Evolutionary conservation across 2,329 filamentous ascomycete species (phyloP), one percentile per base, ranked within the genome.

Genomic region (Pyrenophora seminiperda): DNA sequence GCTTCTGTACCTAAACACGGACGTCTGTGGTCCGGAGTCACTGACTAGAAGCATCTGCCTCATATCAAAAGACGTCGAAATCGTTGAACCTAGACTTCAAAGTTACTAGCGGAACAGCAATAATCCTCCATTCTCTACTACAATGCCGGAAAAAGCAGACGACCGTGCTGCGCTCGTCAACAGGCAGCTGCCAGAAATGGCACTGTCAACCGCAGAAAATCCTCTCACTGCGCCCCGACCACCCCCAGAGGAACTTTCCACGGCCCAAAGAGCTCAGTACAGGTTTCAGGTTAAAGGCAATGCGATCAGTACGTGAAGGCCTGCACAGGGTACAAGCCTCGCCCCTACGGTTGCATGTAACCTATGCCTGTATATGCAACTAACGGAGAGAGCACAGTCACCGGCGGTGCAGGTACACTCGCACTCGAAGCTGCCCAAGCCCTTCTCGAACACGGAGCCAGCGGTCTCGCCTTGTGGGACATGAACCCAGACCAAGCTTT

Each of bases 381-480:
- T 33, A 41, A 49, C 53, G 54, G 18, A 43, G 14, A 14, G 1
- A 5, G 9, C 15, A 19, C 29, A 79, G 79, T 89, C 10, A 88
- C 87, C 0, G 87, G 87, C 14, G 87, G 86, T 24, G 81, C 84
- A 11, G 87, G 87, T 3, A 84, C 81, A 9, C 75, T 89, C 0
- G 86, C 83, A 5, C 76, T 86, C 7, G 76, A 78, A 47, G 79
- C 81, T 20, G 81, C 81, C 1, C 74, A 79, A 37, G 86, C 86
- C 1, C 78, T 90, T 15, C 83, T 90, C 30, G 85, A 90, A 69
- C 87, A 90, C 62, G 87, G 87, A 6, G 74, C 84, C 2, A 66
- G 74, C 0, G 83, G 81, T 2, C 73, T 89, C 9, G 78, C 78
- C 33, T 77, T 90, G 22, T 81, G 87, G 64, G 86, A 89, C 65